Evolutionary conservation across 1,139 yeast species (phyloP).

Genomic region (Ashbya aceris): DNA sequence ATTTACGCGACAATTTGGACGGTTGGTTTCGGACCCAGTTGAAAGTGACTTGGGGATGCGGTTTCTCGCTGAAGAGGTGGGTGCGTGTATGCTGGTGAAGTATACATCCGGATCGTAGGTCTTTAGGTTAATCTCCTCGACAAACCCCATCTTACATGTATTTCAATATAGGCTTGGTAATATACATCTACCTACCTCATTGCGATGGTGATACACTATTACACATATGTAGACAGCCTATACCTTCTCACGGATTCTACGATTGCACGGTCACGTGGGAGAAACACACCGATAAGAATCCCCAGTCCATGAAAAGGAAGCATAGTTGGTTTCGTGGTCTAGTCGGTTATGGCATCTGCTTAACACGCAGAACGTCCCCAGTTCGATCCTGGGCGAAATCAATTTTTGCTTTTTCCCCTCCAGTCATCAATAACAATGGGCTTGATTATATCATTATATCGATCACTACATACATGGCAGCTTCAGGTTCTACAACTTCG

Average conservation of each 20-base stretch:
- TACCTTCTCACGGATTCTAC: neutral
- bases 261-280: conserved; percentile 4
- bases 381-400: conserved; percentile 99
- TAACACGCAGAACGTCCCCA: conserved; percentile 99
- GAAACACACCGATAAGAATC: neutral
- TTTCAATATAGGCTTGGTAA: too few species aligned
- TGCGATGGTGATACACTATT: too few species aligned
- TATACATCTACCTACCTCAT: too few species aligned
- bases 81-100: conserved; percentile 24
- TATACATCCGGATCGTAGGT: conserved; percentile 28
- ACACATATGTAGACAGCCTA: too few species aligned
- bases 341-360: conserved; percentile 99
- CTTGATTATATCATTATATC: too few species aligned
- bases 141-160: conserved; percentile 12
- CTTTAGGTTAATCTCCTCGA: conserved; percentile 29
- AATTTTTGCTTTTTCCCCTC: conserved; percentile 28
- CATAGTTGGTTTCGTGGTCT: conserved; percentile 68
- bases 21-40: conserved; percentile 5
- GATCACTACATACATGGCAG: neutral
- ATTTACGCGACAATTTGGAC: conserved; percentile 25
- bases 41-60: conserved; percentile 12
- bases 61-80: conserved; percentile 15
- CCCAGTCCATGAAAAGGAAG: neutral
- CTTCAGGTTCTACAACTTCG: conserved; percentile 17
- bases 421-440: too few species aligned